Evolutionary conservation across 1,139 yeast genomes (phyloP), one percentile per base, ranked within the genome.

Genomic region (Pichia sp.): DNA sequence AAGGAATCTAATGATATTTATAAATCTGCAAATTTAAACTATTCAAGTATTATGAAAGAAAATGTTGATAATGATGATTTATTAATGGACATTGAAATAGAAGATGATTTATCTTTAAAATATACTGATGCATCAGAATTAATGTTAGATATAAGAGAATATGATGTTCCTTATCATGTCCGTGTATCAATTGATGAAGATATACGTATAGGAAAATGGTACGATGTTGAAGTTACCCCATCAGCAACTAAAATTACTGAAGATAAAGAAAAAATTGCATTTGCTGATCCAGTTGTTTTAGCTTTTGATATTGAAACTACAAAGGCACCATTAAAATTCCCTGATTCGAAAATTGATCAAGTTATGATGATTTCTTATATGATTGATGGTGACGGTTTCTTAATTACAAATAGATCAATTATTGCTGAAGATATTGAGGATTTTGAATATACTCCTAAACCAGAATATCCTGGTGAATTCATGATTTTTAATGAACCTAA

Each of bases 301-400:
- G 98, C 98, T 1, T 94, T 87, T 61, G 99, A 94, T 74, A 94
- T 94, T 46, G 99, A 94, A 70, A 94, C 99, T 1, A 89, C 97
- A 4, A 94, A 94, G 62, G 89, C 95, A 20, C 97, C 98, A 1
- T 73, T 94, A 48, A 94, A 94, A 61, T 94, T 94, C 55, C 99
- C 99, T 0, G 98, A 87, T 59, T 77, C 97, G 4, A 72, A 84
- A 23, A 72, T 85, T n/a, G 99, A 94, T 67, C 95, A 87, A 64
- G 76, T 94, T 39, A 94, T 94, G 97, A 94, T 94, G 98, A 92
- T 94, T 47, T 94, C 98, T 3, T 94, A 94, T 64, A 94, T 94
- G 98, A 89, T 94, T 50, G 98, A 94, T 60, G 98, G 98, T 6
- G 95, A 87, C 56, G 99, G 99, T 37, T 94, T 69, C 59, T 69